These are phyloP conservation scores for Phaeosphaeria sp. DNA, from an alignment of 2,329 filamentous ascomycete genomes.

Conservation along the genomic window DNA sequence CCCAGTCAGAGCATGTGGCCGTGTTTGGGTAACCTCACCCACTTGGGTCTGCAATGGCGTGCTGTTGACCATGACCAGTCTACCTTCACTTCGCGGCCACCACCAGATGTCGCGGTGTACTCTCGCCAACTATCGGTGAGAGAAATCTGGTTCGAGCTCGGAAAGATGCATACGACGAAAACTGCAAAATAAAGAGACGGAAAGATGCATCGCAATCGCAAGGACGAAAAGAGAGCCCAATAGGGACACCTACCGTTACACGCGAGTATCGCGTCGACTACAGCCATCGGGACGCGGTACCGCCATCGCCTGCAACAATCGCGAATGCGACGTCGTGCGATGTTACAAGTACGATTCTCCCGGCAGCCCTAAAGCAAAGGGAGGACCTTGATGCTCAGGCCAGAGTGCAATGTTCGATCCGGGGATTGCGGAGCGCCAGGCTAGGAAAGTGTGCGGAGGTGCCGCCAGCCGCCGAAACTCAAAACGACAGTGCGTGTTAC, in stretches of 20 bases:
- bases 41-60: too few species aligned
- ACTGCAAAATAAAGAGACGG: slow-evolving; percentile 1
- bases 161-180: background rate
- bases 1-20: too few species aligned
- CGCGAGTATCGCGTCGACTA: background rate
- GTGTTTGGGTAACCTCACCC: too few species aligned
- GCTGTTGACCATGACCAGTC: background rate
- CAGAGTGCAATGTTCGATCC: slow-evolving; percentile 15
- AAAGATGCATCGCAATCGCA: background rate
- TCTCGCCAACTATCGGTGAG: slow-evolving; percentile 14
- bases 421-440: slow-evolving; percentile 25
- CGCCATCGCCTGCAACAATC: slow-evolving; percentile 6
- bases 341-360: slow-evolving; percentile 20
- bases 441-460: slow-evolving; percentile 8
- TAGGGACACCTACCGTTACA: slow-evolving; percentile 6
- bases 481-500: slow-evolving; percentile 20
- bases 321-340: slow-evolving; percentile 10
- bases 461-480: slow-evolving; percentile 6
- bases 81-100: background rate
- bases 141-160: background rate
- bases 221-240: slow-evolving; percentile 4
- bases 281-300: slow-evolving; percentile 1
- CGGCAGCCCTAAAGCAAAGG: slow-evolving; percentile 20
- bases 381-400: slow-evolving; percentile 30
- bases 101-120: slow-evolving; percentile 13